phyloP scores from a whole-genome alignment of 306 rosid genomes.

The Prunus padus region DNA sequence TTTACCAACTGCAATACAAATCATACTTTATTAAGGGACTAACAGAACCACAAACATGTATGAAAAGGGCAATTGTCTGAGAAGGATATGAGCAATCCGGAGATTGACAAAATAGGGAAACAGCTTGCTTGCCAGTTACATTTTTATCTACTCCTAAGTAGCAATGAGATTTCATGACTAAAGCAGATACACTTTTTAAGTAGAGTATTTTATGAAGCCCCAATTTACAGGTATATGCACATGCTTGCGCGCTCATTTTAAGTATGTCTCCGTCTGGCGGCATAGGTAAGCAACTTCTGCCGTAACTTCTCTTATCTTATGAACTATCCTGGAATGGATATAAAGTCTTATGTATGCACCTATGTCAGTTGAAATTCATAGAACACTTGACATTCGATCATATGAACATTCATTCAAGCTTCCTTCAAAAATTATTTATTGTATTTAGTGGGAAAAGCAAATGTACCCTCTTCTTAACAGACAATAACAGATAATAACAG shows the following conservation, averaged over 20 bases:
- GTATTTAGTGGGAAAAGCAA: neutral
- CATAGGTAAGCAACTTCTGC: neutral
- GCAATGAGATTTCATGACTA: neutral
- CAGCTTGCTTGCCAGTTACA: neutral
- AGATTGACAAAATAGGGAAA: neutral
- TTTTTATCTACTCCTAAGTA: neutral
- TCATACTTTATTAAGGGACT: slow-evolving; percentile 19
- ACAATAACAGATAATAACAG: too few species aligned
- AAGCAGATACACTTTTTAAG: neutral
- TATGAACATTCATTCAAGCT: neutral
- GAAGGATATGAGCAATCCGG: neutral
- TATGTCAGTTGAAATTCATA: neutral
- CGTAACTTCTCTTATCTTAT: neutral
- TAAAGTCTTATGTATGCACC: neutral
- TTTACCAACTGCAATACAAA: slow-evolving; percentile 66
- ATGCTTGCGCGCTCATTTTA: neutral
- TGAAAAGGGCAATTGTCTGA: neutral
- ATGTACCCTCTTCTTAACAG: too few species aligned
- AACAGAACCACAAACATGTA: slow-evolving; percentile 7
- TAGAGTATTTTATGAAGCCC: neutral
- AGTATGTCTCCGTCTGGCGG: neutral
- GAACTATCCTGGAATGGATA: neutral
- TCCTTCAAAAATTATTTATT: neutral
- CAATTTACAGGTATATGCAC: neutral
- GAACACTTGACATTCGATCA: neutral